These are phyloP conservation scores for Fusarium domesticum DNA, from an alignment of 2,329 filamentous ascomycete genomes.

Conservation along the genomic window DNA sequence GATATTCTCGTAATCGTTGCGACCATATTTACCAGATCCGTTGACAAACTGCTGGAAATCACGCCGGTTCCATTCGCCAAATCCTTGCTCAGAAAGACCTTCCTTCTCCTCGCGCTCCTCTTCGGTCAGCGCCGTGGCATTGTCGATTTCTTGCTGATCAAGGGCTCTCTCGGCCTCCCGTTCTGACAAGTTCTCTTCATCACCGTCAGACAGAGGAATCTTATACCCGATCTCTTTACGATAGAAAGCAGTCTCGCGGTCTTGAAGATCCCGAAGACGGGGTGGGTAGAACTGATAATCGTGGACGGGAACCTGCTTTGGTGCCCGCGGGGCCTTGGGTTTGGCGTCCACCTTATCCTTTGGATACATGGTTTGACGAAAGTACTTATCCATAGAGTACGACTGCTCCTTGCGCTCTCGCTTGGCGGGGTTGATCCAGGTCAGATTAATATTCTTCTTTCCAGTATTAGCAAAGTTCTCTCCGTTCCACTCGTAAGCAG, in stretches of 20 bases:
- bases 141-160: constrained; percentile 90
- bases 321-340: constrained; percentile 91
- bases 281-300: constrained; percentile 97
- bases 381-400: constrained; percentile 99
- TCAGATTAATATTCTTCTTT: constrained; percentile 89
- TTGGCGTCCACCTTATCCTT: constrained; percentile 84
- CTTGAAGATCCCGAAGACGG: constrained; percentile 81
- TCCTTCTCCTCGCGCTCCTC: constrained; percentile 88
- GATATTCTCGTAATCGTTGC: constrained; percentile 80
- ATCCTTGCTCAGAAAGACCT: constrained; percentile 76
- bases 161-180: constrained; percentile 83
- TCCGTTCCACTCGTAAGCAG: constrained; percentile 98
- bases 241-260: constrained; percentile 93
- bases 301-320: constrained; percentile 86
- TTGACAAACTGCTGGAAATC: constrained; percentile 99
- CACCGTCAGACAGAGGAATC: constrained; percentile 81
- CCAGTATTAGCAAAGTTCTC: constrained; percentile 89
- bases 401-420: constrained; percentile 97
- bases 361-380: constrained; percentile 79
- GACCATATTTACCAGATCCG: constrained; percentile 87
- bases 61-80: constrained; percentile 91
- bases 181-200: constrained; percentile 81
- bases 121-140: constrained; percentile 82
- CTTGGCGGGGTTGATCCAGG: constrained; percentile 98
- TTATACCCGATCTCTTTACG: constrained; percentile 97